Evolutionary conservation across 2,329 filamentous ascomycete species (phyloP).

Genomic region (Periglandula ipomoeae): DNA sequence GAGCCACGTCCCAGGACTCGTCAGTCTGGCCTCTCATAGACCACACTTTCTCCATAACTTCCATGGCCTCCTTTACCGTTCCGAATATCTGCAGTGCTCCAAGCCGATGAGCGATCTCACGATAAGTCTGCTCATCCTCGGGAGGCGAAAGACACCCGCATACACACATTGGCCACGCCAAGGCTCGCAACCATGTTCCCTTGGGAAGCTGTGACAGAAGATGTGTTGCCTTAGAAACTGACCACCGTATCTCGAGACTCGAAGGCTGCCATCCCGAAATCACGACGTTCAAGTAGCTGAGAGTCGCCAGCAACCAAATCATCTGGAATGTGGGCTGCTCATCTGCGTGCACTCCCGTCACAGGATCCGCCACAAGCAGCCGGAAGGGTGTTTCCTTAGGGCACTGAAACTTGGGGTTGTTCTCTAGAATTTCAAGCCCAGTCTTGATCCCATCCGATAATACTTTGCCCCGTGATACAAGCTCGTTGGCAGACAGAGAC

Average conservation of each 20-base stretch:
- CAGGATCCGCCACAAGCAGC: slow-evolving; percentile 11
- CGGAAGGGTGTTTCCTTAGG: neutral
- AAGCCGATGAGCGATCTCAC: slow-evolving; percentile 30
- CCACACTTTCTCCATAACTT: slow-evolving; percentile 40
- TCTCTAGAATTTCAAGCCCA: slow-evolving; percentile 22
- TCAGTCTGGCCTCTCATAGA: slow-evolving; percentile 27
- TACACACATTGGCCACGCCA: slow-evolving; percentile 34
- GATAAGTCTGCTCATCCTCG: slow-evolving; percentile 32
- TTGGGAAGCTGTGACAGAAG: slow-evolving; percentile 23
- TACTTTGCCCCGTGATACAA: slow-evolving; percentile 33
- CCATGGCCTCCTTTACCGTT: slow-evolving; percentile 32
- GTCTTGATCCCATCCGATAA: slow-evolving; percentile 30
- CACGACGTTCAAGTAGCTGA: slow-evolving; percentile 39
- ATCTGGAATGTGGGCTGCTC: slow-evolving; percentile 21
- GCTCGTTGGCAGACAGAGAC: slow-evolving; percentile 34
- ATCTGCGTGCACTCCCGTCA: slow-evolving; percentile 13
- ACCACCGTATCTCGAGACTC: slow-evolving; percentile 28
- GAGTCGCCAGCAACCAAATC: slow-evolving; percentile 39
- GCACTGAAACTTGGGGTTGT: slow-evolving; percentile 6
- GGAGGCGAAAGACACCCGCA: slow-evolving; percentile 30
- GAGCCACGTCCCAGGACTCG: slow-evolving; percentile 34
- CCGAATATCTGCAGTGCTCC: slow-evolving; percentile 36
- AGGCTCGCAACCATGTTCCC: slow-evolving; percentile 23
- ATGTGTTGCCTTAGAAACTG: slow-evolving; percentile 23
- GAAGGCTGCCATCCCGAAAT: slow-evolving; percentile 42